Percentiles rank a stretch among this genome's conserved stretches.
Conservation (phyloP, 164 flowering plant species). For the Umbilicus rupestris region DNA sequence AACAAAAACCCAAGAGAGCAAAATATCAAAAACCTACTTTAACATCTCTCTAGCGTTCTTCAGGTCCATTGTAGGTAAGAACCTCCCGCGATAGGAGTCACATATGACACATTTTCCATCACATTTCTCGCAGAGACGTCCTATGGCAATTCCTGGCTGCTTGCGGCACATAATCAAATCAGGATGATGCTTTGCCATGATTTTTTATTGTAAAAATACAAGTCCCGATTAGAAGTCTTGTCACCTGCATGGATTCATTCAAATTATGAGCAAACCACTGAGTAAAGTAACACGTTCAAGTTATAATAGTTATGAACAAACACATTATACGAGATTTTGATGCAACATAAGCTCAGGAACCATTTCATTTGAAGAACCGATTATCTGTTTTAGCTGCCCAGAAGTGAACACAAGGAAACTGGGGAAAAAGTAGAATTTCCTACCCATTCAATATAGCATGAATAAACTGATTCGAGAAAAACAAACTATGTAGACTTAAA, state of each 20-base stretch:
- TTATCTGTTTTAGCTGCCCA: too few relatives aligned
- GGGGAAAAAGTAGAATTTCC: too few relatives aligned
- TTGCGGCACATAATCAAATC: conserved; percentile 65
- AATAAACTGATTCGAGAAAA: too few relatives aligned
- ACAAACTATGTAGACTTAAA: too few relatives aligned
- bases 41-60: background rate
- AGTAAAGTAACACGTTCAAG: background rate
- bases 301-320: too few relatives aligned
- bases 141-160: conserved; percentile 68
- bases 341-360: background rate
- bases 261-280: background rate
- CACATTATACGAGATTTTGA: background rate
- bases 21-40: too few relatives aligned
- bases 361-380: too few relatives aligned
- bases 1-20: background rate
- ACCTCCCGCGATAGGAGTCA: conserved; percentile 32
- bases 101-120: conserved; percentile 62
- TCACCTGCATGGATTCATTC: background rate
- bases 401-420: too few relatives aligned
- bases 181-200: conserved; percentile 70
- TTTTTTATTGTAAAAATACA: conserved; percentile 8
- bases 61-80: background rate
- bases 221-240: background rate
- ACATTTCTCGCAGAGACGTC: conserved; percentile 55
- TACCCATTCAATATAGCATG: too few relatives aligned